Base-by-base conservation (phyloP, 2,329 filamentous ascomycete species). In the Scorias spongiosa region DNA sequence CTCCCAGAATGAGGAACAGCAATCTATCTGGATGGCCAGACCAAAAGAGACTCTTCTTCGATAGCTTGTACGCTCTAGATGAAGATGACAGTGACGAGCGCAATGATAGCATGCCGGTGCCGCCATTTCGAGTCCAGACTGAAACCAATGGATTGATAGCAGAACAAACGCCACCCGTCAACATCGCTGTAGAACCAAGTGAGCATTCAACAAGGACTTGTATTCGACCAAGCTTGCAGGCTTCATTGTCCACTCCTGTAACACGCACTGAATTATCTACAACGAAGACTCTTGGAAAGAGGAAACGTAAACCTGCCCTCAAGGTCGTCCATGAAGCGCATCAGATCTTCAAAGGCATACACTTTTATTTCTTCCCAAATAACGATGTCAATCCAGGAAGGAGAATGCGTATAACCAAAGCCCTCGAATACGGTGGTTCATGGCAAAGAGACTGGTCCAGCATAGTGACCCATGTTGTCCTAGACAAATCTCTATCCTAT, bases 391-490 rank as follows among this genome's bases (percentile, higher is more conserved):
- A 80, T 29, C 72, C 74, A 10, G 68, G 74, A 7, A 75, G 88
- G 34, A 75, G 75, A 44, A 62, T 79, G 46, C 78, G 84, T 3
- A 93, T 95, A 42, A 72, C 72, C 28, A 87, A 81, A 58, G 80
- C 83, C 0, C 72, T 76, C 42, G 78, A 86, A 54, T 79, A 79
- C 58, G 89, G 89, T 38, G 89, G 81, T 1, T 65, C 59, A 1
- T 91, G 87, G 79, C 73, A 76, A 26, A 71, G 70, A 42, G 63
- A 69, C 1, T 75, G 80, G 56, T 60, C 61, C 28, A 53, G 59
- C 0, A 62, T 63, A 6, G 74, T 91, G 12, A 93, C 82, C 1
- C 85, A 94, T 63, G 66, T 93, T 41, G 71, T 96, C 46, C 80
- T 86, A 1, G 88, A 95, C 56, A 80, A 77, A 50, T 63, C 63